These are phyloP conservation scores for Oryza glumipatula DNA, from an alignment of 176 grass and related monocot species.

Conservation along the genomic window DNA sequence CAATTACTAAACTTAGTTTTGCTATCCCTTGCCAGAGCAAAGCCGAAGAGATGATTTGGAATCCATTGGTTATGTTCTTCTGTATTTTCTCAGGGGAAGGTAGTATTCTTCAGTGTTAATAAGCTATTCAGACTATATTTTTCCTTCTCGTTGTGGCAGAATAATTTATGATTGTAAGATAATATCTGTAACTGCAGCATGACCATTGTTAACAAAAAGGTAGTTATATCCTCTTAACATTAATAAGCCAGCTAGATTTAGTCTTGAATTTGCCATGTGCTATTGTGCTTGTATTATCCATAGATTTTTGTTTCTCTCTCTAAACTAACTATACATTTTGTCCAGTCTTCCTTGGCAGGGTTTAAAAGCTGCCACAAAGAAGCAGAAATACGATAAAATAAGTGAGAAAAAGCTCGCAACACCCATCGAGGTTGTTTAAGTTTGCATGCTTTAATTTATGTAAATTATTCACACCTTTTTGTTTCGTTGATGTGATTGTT, in stretches of 20 bases:
- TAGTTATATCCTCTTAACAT: background rate
- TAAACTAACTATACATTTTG: constrained; percentile 27
- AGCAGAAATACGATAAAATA: constrained; percentile 87
- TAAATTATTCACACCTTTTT: background rate
- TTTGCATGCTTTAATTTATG: constrained; percentile 24
- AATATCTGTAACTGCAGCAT: constrained; percentile 7
- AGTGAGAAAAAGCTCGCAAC: constrained; percentile 77
- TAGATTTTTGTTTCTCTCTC: background rate
- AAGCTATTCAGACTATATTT: background rate
- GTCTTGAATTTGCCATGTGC: constrained; percentile 13
- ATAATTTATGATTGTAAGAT: constrained; percentile 1
- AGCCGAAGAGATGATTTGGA: constrained; percentile 90
- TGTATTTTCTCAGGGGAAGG: constrained; percentile 91
- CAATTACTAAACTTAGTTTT: constrained; percentile 34
- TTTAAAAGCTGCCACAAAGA: constrained; percentile 78
- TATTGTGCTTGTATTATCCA: background rate
- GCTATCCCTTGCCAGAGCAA: constrained; percentile 61
- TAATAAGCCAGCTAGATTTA: constrained; percentile 15
- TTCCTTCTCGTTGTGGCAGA: background rate
- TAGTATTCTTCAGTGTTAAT: constrained; percentile 37
- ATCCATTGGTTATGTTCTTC: constrained; percentile 83
- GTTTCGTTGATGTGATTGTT: constrained; percentile 29
- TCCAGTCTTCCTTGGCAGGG: constrained; percentile 81
- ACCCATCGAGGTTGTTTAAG: constrained; percentile 61
- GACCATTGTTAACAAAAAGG: constrained; percentile 11